These are phyloP conservation scores for Neonectria neomacrospora DNA, from an alignment of 2,329 filamentous ascomycete species.

Conservation along the genomic window DNA sequence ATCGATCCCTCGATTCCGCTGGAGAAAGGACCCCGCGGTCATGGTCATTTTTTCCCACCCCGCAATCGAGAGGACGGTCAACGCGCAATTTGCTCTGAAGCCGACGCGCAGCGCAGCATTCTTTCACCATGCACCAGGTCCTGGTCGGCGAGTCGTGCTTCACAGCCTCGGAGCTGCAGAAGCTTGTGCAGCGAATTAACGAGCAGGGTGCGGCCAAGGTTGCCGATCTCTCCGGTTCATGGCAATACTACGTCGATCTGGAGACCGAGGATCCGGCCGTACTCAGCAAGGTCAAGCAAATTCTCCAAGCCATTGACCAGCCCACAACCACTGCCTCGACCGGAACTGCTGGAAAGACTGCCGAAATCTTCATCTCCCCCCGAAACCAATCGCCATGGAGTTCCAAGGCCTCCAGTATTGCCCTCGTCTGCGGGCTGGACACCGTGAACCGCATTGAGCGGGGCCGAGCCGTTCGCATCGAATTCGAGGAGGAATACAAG, in stretches of 20 bases:
- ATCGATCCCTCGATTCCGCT: conserved; percentile 22
- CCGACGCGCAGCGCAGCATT: conserved; percentile 33
- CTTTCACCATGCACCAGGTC: conserved; percentile 49
- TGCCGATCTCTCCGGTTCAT: conserved; percentile 61
- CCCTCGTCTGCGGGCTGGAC: conserved; percentile 87
- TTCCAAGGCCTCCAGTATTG: conserved; percentile 93
- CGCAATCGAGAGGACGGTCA: conserved; percentile 35
- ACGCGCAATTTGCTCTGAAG: conserved; percentile 43
- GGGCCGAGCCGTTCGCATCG: conserved; percentile 80
- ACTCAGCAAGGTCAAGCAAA: conserved; percentile 59
- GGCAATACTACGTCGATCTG: conserved; percentile 75
- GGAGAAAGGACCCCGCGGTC: conserved; percentile 36
- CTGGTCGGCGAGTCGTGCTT: conserved; percentile 62
- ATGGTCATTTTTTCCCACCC: conserved; percentile 36
- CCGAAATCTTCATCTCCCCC: conserved; percentile 79
- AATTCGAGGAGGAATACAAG: conserved; percentile 62
- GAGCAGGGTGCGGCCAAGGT: conserved; percentile 57
- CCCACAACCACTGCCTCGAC: conserved; percentile 42
- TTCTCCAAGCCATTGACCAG: conserved; percentile 56
- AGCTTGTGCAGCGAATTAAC: conserved; percentile 59
- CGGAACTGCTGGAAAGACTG: conserved; percentile 55
- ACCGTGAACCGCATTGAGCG: conserved; percentile 84
- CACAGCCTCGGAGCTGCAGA: conserved; percentile 56
- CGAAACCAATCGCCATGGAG: conserved; percentile 96
- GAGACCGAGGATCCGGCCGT: conserved; percentile 49